phyloP scores from a whole-genome alignment of 345 rosid genomes.

The Eucalyptus regnans region DNA sequence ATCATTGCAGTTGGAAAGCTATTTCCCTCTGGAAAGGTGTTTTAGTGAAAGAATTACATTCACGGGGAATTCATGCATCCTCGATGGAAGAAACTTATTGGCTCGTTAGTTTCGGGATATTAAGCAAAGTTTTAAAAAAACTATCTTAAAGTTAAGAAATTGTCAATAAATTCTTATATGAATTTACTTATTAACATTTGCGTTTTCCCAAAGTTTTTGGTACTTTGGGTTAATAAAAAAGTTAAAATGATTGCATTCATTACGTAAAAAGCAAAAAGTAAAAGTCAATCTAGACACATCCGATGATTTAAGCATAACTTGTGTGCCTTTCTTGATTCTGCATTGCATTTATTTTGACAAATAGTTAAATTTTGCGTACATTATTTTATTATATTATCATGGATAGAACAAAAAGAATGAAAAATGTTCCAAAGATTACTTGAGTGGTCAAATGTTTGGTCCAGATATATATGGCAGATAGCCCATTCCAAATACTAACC shows the following conservation, averaged over 20 bases:
- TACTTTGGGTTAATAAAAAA: background rate
- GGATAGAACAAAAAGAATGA: too few species aligned
- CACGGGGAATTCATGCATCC: background rate
- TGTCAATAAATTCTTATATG: too few species aligned
- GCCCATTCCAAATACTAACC: too few species aligned
- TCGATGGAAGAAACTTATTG: background rate
- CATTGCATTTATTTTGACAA: too few species aligned
- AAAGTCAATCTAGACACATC: too few species aligned
- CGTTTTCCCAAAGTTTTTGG: background rate
- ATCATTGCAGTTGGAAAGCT: background rate
- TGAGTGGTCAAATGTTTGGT: too few species aligned
- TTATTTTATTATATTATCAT: too few species aligned
- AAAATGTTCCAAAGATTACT: too few species aligned
- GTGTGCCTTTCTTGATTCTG: background rate
- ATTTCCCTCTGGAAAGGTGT: background rate
- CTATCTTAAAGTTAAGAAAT: too few species aligned
- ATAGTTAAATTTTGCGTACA: too few species aligned
- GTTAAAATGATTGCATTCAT: background rate
- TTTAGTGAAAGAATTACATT: background rate
- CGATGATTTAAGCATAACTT: background rate
- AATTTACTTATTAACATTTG: background rate
- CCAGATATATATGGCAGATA: rapidly evolving
- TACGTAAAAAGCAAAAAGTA: too few species aligned
- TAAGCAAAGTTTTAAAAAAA: background rate
- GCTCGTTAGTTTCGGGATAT: background rate